A percentile compares a stretch with the other conserved stretches of the same genome.
phyloP scores from a whole-genome alignment of 441 rosid genomes.

The Bruguiera hainesii region DNA sequence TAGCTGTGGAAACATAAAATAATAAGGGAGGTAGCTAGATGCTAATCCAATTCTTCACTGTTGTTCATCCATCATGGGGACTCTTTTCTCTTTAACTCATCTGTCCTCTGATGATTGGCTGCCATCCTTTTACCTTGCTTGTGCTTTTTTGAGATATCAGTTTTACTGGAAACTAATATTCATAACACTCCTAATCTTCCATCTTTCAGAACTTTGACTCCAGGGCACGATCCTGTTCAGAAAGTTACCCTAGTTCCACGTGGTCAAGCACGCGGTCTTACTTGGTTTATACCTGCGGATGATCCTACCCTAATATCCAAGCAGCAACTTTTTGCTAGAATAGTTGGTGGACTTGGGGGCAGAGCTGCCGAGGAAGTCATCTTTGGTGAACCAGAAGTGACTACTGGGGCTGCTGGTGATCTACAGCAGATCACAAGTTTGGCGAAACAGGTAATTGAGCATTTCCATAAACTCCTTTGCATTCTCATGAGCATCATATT shows the following conservation, averaged over 20 bases:
- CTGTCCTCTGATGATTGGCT: no score
- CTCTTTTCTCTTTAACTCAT: no score
- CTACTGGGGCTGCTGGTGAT: background rate
- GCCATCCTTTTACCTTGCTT: no score
- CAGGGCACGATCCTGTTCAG: conserved; percentile 3
- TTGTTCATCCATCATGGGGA: no score
- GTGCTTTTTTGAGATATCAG: no score
- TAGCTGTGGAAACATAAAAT: no score
- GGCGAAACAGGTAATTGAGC: background rate
- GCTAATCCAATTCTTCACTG: no score
- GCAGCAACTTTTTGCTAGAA: background rate
- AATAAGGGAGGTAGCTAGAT: no score
- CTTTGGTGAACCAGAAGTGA: background rate
- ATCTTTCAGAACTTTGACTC: conserved; percentile 1
- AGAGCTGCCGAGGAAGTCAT: conserved; percentile 2
- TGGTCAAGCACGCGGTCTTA: background rate
- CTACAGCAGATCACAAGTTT: background rate
- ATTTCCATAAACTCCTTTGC: no score
- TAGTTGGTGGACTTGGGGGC: conserved; percentile 2
- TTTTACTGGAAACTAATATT: no score
- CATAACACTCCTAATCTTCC: no score
- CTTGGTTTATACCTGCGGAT: background rate
- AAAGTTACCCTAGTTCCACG: background rate
- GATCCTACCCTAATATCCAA: background rate
- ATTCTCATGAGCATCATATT: no score